phyloP scores from a whole-genome alignment of 1,139 yeast genomes.

The Suhomyces wounanorum region DNA sequence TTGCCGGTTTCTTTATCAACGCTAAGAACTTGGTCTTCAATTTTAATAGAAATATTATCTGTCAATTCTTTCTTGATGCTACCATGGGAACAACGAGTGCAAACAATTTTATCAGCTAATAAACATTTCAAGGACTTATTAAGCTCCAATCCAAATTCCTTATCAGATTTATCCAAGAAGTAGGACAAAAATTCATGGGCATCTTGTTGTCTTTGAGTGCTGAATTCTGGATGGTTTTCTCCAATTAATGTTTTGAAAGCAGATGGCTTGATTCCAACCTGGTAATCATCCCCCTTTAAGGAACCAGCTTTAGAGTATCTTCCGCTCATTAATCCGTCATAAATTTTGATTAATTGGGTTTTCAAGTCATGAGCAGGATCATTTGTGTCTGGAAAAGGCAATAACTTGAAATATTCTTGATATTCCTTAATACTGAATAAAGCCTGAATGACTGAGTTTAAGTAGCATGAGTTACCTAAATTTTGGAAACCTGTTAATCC shows the following conservation, averaged over 20 bases:
- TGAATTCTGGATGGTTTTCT: constrained; percentile 75
- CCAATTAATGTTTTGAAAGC: constrained; percentile 79
- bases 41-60: constrained; percentile 70
- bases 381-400: constrained; percentile 29
- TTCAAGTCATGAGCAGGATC: constrained; percentile 67
- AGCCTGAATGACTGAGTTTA: constrained; percentile 79
- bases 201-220: constrained; percentile 90
- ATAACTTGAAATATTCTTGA: constrained; percentile 31
- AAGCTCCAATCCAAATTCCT: constrained; percentile 44
- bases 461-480: constrained; percentile 90
- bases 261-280: constrained; percentile 75
- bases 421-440: constrained; percentile 48
- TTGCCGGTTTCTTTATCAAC: constrained; percentile 44
- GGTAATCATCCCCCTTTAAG: constrained; percentile 54
- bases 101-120: constrained; percentile 64
- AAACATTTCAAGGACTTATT: constrained; percentile 64
- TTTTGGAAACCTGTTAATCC: constrained; percentile 82
- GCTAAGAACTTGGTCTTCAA: constrained; percentile 41
- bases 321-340: constrained; percentile 79
- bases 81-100: constrained; percentile 63
- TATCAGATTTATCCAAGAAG: constrained; percentile 64
- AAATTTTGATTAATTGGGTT: constrained; percentile 74
- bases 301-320: constrained; percentile 62
- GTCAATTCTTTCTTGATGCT: constrained; percentile 57
- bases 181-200: constrained; percentile 85